Evolutionary conservation across 257 asterid species (phyloP), one percentile per base, ranked within the genome.

Genomic region (Prunella vulgaris): DNA sequence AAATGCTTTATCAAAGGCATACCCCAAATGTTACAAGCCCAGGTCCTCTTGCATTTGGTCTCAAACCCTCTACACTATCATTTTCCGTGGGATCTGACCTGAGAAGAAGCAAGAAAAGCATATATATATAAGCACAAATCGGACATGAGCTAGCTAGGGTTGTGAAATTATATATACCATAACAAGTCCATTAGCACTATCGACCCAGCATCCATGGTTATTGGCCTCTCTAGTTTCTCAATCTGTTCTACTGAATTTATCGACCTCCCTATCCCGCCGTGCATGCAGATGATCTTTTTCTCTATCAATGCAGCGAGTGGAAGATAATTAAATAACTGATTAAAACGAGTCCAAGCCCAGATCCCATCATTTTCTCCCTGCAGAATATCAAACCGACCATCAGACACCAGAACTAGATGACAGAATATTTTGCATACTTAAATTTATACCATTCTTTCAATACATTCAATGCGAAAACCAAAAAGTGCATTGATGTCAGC

Each of bases 61-160:
- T 85, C 83, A 94, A 76, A 49, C 99, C 99, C 79, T 91, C 96
- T 6, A 94, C 83, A 33, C 99, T 91, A 74, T 94, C 99, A 77
- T 94, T 94, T 77, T 94, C 99, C 21, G 99, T 94, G 73, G 99
- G 99, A 82, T 94, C 99, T 49, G 99, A 94, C 99, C 99, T 94
- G 85, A 64, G 69, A 2, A 64, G 64, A 65, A 77, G 58, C 63
- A 56, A 5, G 60, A 73, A 22, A 69, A 58, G 53, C 9, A 46
- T 15, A 51, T 17, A 17, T 13, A 17, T 72, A 17, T 72, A 40
- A 69, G 66, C 64, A 62, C 37, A 37, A 30, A 64, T 32, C 3
- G 2, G 15, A 48, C 37, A 74, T 5, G 54, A 59, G 57, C 54
- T 17, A 68, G 58, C 1, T n/a, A 70, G 25, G 76, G 20, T 40